A percentile compares a stretch with the other conserved stretches of the same genome.
phyloP scores from a whole-genome alignment of 768 basidiomycete species.

The Lepiota brunneoincarnata region DNA sequence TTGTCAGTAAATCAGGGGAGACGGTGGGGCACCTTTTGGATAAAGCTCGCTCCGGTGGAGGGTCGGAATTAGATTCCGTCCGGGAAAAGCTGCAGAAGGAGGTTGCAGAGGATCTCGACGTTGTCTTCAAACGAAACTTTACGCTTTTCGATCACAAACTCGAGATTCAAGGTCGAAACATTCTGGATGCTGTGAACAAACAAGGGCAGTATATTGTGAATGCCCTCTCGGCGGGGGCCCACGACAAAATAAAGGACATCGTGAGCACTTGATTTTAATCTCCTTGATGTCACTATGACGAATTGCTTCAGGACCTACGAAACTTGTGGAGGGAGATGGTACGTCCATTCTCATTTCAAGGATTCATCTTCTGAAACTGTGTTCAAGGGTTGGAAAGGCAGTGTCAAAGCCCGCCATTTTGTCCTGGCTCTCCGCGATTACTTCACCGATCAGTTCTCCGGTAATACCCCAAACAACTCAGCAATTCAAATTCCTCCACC shows the following conservation, averaged over 20 bases:
- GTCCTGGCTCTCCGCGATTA: constrained; percentile 41
- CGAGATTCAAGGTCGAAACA: constrained; percentile 35
- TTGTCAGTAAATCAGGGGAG: constrained; percentile 29
- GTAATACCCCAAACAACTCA: background rate
- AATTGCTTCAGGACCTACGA: background rate
- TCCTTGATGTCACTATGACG: background rate
- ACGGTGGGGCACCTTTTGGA: constrained; percentile 19
- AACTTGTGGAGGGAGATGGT: constrained; percentile 15
- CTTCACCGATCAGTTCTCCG: constrained; percentile 25
- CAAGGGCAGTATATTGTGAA: background rate
- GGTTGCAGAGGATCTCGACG: constrained; percentile 34
- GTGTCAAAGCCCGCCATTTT: constrained; percentile 50
- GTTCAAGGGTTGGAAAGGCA: constrained; percentile 49
- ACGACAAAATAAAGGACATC: constrained; percentile 40
- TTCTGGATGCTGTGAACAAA: constrained; percentile 11
- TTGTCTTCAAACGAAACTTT: constrained; percentile 35
- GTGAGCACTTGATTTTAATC: constrained; percentile 20
- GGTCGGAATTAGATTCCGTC: background rate
- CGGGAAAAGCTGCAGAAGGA: constrained; percentile 31
- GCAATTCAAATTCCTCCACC: background rate
- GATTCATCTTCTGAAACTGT: no score
- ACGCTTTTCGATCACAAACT: constrained; percentile 44
- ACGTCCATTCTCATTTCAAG: background rate
- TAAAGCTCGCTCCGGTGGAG: no score
- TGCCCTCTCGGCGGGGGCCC: constrained; percentile 29